Evolutionary conservation across 148 eudicot genomes (phyloP), one percentile per base, ranked within the genome.

Genomic region (Hydrangea macrophylla): DNA sequence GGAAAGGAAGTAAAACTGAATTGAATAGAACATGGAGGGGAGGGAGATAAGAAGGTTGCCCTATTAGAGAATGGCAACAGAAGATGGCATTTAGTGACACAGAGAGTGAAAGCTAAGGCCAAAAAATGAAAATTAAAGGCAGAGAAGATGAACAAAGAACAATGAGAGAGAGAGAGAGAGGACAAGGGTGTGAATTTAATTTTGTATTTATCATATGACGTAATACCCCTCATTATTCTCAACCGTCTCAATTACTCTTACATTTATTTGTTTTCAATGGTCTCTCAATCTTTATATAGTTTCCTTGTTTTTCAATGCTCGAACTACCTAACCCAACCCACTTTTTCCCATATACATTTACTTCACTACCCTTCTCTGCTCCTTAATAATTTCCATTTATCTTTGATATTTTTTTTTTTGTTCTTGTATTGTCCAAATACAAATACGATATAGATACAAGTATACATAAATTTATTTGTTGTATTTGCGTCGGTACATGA

Each of bases 221-320:
- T 36, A 36, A 36, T 36, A 36, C 40, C 40, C 40, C 40, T 36
- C 40, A 36, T 36, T 36, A 36, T 36, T 36, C 40, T 36, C 88
- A 87, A 84, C 92, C 59, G 85, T 79, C 92, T 83, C 85, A 82
- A 81, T 87, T 79, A 85, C 83, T 85, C 60, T 68, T 70, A 87
- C 89, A 84, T 87, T 87, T 78, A 87, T 73, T 82, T 80, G 71
- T 67, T 80, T 83, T 81, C 74, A 80, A 78, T 78, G 71, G 67
- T 74, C 68, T 78, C 65, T 76, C 81, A 75, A 78, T 77, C 75
- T 72, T n/a, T 51, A 70, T 58, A 67, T 74, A n/a, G 58, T 24
- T 33, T 45, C 53, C 68, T 58, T 44, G 62, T 57, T 59, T 75
- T 73, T 79, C 73, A 75, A 79, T 75, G 78, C 78, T 63, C 68